Evolutionary conservation across 179 eudicot genomes (phyloP), one percentile per base, ranked within the genome.

Genomic region (Dionaea muscipula): DNA sequence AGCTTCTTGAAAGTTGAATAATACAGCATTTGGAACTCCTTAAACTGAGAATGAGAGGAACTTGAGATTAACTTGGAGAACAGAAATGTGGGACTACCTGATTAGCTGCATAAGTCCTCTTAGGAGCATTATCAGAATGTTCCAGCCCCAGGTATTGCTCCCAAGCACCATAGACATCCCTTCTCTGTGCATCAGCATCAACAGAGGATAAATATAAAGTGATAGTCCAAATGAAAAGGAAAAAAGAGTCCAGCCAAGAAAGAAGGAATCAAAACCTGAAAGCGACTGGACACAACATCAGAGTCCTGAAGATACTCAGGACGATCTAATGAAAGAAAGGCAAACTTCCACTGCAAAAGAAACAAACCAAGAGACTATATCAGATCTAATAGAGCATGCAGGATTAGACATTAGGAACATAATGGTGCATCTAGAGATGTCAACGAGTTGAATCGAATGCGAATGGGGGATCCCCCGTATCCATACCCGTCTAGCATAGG

Each of bases 291-390:
- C 17, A 81, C 70, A 27, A 75, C 48, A 39, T 77, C 86, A 10
- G 80, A 47, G 53, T 81, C 86, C 67, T 69, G 67, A 37, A 81
- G 75, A 45, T 81, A 77, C 57, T 81, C 86, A 0, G 82, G 82
- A 35, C 80, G 80, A 46, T 76, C 79, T 70, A 77, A 45, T 18
- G 78, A 72, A 33, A 77, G 50, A 53, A 75, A 74, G 4, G 82
- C 86, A 62, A 81, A 77, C 56, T 75, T 81, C 86, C 86, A 81
- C 86, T 82, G 73, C 26, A 40, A 56, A 56, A 37, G 41, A 25
- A 37, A 15, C 18, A 41, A 54, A 19, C 35, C 18, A 27, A 23
- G 13, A 53, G 35, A 19, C 10, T 26, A 51, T 9, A 38, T 13
- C 51, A 36, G 17, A 21, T 16, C 60, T 19, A 28, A 10, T 21